phyloP scores from a whole-genome alignment of 371 early-diverging fungal genomes.

The Lichtheimia ornata region DNA sequence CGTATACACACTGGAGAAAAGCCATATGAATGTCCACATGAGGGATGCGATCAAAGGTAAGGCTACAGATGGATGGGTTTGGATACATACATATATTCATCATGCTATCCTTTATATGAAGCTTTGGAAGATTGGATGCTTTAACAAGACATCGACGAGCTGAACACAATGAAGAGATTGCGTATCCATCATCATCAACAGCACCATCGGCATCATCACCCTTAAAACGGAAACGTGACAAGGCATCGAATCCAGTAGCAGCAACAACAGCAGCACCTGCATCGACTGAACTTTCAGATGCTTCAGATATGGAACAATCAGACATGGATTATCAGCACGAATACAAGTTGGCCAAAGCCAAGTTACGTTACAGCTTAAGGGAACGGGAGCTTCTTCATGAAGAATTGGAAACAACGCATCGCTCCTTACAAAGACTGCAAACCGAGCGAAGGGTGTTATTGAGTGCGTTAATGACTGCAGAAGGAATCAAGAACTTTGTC shows the following conservation, averaged over 20 bases:
- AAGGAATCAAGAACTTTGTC: neutral
- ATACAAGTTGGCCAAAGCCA: conserved; percentile 56
- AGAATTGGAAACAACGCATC: conserved; percentile 45
- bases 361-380: conserved; percentile 51
- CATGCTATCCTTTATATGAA: conserved; percentile 4
- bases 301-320: neutral
- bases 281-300: neutral
- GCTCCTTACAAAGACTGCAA: conserved; percentile 46
- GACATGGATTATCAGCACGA: conserved; percentile 13
- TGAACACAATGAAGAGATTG: conserved; percentile 14
- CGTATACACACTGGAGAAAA: conserved; percentile 71
- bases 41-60: conserved; percentile 42
- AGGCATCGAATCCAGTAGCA: neutral
- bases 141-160: conserved; percentile 34
- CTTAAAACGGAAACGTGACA: neutral
- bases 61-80: neutral
- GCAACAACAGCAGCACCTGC: neutral
- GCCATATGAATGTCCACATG: conserved; percentile 55
- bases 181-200: neutral
- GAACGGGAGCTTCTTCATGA: conserved; percentile 58
- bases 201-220: neutral
- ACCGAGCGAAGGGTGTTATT: conserved; percentile 53
- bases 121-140: conserved; percentile 47
- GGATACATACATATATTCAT: too few relatives aligned
- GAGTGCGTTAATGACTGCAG: conserved; percentile 38